Evolutionary conservation across 148 eudicot genomes (phyloP), one percentile per base, ranked within the genome.

Genomic region (Persicaria tinctoria): DNA sequence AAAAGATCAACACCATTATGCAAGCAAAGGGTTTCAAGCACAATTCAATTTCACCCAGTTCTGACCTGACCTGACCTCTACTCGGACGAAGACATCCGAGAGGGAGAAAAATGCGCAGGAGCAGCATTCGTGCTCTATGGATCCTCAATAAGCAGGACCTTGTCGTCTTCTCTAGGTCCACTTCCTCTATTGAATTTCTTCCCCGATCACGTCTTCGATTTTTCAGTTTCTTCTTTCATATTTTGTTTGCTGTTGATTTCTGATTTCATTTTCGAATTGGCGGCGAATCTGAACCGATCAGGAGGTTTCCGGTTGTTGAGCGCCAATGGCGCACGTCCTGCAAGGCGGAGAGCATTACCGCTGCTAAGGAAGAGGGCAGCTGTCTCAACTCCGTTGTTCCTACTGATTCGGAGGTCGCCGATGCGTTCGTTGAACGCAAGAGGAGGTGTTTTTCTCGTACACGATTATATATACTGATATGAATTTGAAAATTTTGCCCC

Each of bases 271-370:
- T 47, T 47, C 55, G 17, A 71, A 46, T 71, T 18, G 74, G 38
- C 47, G 70, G 47, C 17, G 70, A 66, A 13, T 13, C 70, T 41
- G 53, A 16, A 53, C 6, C 17, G 50, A 64, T 64, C 85, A 95
- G 99, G 90, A 86, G 88, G 82, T 96, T 96, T 87, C 89, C 95
- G 70, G 89, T 89, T 73, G 97, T 89, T 57, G 97, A 92, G 87
- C 84, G 83, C 75, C 83, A 94, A 77, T 96, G 99, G 99, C 90
- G 91, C 9, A 80, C 75, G 2, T 87, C 91, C 5, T 95, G 86
- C 62, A 86, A 81, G 83, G 83, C 74, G 18, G 86, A 79, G 54
- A 74, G 78, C 46, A 73, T 46, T 51, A 60, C 64, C 27, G 7
- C 49, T 7, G 12, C 17, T 0, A 79, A 62, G 6, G 78, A 68